Base-by-base conservation (phyloP, 495 filamentous ascomycete species). In the Neohortaea acidophila region DNA sequence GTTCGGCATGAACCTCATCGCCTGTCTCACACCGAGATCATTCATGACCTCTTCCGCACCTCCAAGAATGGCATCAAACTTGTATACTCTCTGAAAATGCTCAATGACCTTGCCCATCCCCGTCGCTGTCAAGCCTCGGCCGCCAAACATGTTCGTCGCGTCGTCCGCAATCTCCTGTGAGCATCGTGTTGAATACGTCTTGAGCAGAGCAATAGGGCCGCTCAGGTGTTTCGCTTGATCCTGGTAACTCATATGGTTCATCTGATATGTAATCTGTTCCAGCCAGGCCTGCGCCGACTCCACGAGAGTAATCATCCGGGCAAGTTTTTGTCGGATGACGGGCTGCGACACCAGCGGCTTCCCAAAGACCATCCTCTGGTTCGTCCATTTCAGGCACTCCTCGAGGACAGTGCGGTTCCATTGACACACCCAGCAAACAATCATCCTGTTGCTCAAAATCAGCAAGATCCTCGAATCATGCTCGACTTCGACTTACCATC, bases 261-360 rank as follows among this genome's bases (percentile, higher is more conserved):
- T 92, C 53, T 92, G 82, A 64, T 84, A 81, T 19, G 77, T 79
- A 48, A 89, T 75, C 20, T 69, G 71, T 56, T 92, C 83, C 14
- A 89, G 71, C 82, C 82, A 92, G 21, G 82, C 69, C 55, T 92
- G 84, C 60, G 80, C 77, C n/a, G 81, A 64, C 52, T 92, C 84
- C 44, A 72, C 70, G 27, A 81, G 72, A 11, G 79, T 73, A 42
- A 92, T 89, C 81, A 92, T 86, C 54, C 80, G 81, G 20, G 84
- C 84, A 39, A 89, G 72, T 64, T 92, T 89, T 48, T 80, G 79
- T 11, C 83, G 71, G 51, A 92, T 85, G 13, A 78, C 79, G n/a
- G 83, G 81, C 51, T 89, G 81, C 45, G 84, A 77, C 43, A 85
- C 72, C 23, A 92, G 65, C 18, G 73, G 74, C 68, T 85, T 86